Evolutionary conservation across 768 basidiomycete genomes (phyloP), one percentile per base, ranked within the genome.

Genomic region (Boletus tomentosulus): DNA sequence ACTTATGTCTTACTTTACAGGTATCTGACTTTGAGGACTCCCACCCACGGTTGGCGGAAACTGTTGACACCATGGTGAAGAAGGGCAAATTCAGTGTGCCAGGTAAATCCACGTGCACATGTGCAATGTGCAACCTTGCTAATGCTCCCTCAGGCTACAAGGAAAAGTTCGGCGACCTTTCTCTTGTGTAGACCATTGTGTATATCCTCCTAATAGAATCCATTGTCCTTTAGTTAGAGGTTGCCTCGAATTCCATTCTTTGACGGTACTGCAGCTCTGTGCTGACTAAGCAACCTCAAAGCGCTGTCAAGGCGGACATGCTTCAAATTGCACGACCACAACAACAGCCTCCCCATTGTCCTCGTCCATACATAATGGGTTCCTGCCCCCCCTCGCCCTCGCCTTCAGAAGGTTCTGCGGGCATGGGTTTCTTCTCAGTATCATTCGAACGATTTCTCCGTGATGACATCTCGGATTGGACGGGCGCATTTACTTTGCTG

Each of bases 51-150:
- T 85, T 98, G 71, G 76, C 79, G 37, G 85, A 97, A 73, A 85
- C 89, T 41, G 91, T 97, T 55, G 92, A 98, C 76, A 89, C 80
- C 61, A 96, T 97, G 93, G 72, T 98, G 59, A 86, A 88, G 83
- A 94, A 98, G 77, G 95, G 95, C 73, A 97, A 98, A 78, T 97
- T 92, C 88, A 92, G 88, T 65, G 95, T 98, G 54, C 96, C 96
- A 65, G 95, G 94, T 87, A 68, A 50, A 78, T 16, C 15, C 15
- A 19, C 15, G 15, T 15, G 19, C 4, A 2, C 15, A 15, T 28
- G 1, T 38, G 16, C 24, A 24, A 16, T 16, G 15, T 10, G 30
- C 11, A 45, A 33, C 27, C 16, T 34, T 10, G n/a, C 57, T 54
- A 31, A 60, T 37, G 38, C 53, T 44, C 46, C 25, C 48, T 33